Evolutionary conservation across 2,329 filamentous ascomycete genomes (phyloP), one percentile per base, ranked within the genome.

Genomic region (Scytalidium lignicola): DNA sequence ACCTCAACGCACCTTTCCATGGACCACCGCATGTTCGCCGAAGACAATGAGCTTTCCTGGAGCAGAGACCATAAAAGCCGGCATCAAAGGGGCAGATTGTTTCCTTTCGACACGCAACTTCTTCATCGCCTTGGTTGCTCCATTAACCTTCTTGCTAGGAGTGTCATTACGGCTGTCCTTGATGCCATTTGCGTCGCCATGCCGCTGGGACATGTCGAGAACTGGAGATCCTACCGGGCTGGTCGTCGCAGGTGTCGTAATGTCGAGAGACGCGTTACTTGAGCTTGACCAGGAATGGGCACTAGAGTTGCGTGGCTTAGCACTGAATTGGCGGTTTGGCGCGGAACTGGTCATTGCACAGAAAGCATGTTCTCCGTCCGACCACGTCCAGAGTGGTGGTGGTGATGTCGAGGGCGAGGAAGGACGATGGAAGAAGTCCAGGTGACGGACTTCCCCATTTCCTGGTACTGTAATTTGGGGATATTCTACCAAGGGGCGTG

Each of bases 41-140:
- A 92, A 97, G 47, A 97, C 89, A 67, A 99, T 99, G 64, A 96
- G 93, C 68, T 99, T 99, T 55, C 92, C 95, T 0, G 93, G 93
- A 2, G 95, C 92, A 15, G 93, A 97, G 50, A 97, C 91, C 88
- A 99, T 96, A 67, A 99, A 99, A 53, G 91, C 75, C 41, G 92
- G 91, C 70, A 93, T 82, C 81, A 85, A 81, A 3, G 82, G 82
- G 49, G 71, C 80, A 10, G 81, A 85, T 53, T 74, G 70, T 58
- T 80, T 84, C 65, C 81, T 78, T 44, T 71, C 66, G n/a, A 50
- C 7, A 9, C 23, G 21, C 26, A 41, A 21, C 28, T 43, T 19
- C 40, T 44, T 53, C 49, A 45, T 46, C 12, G 17, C 47, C 47
- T 53, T 57, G 28, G 43, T 41, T 6, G 52, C 42, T 40, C 57